Evolutionary conservation across 1,284 basidiomycete genomes (phyloP), one percentile per base, ranked within the genome.

Genomic region (Cryptococcus sp.): DNA sequence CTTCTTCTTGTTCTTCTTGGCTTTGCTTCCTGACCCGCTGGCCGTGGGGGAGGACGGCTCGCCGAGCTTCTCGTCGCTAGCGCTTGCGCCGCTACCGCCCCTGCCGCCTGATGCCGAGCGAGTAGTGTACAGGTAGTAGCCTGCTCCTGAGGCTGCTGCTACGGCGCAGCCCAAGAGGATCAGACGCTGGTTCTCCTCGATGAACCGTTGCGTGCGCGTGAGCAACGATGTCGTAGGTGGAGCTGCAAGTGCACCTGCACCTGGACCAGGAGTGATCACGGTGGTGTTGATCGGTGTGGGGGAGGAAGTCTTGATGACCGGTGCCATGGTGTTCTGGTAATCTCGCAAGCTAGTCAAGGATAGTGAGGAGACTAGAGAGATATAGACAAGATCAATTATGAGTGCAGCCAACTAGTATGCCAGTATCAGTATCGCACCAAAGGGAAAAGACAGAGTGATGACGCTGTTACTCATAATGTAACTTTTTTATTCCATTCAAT

Each of bases 121-220:
- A 42, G 63, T 52, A 50, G 70, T 63, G 73, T 81, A 82, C 52
- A 81, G 69, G 67, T 89, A 90, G 78, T 91, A 92, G 25, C 86
- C 88, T 49, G 85, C 87, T 50, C 88, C 90, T 52, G 88, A 88
- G 42, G 85, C 86, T 48, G 87, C 90, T 62, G 88, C 80, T 50
- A 86, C 85, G 40, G 86, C 87, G 0, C 87, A 88, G 1, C 78
- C 78, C 49, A 79, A 65, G 20, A 77, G 63, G 57, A 79, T 68
- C 40, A 74, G 64, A 27, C 67, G 62, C 57, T 77, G 75, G 67
- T 79, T 72, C 47, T 79, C 76, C 60, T 78, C 77, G 59, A 77
- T 62, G 65, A 75, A 79, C 58, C 66, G 65, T 56, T 72, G 69
- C 2, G 77, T 69, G 43, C 73, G 68, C 52, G 50, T 61, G 42